Base-by-base conservation (phyloP, 208 protist genomes). In the Novymonas esmeraldas region DNA sequence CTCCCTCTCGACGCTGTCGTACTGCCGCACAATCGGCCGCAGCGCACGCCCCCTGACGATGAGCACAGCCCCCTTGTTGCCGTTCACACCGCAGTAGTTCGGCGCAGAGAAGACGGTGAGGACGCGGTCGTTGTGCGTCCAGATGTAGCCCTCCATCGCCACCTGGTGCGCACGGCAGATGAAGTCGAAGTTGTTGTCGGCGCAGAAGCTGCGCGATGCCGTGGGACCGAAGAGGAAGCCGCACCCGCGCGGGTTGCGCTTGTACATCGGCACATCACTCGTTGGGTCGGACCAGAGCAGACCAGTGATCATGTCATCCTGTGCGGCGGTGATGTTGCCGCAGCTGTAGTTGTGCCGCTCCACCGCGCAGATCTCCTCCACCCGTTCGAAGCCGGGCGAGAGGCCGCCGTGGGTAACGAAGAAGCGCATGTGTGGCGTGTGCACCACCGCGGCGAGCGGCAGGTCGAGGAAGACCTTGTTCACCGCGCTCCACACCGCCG, bases 271-370 rank as follows among this genome's bases (percentile, higher is more conserved):
- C 68, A 54, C 89, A 68, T 70, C 89, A 78, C 54, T 97, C 10
- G 63, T 89, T 26, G 99, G 98, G 79, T 99, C 98, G 4, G 96
- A 97, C 98, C 98, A 99, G 7, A 99, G 79, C 16, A 99, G 82
- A 48, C 99, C 99, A 71, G 98, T 98, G 10, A 99, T 79, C 29
- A 99, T 76, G 33, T 98, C 93, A 45, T 84, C 95, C 67, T 99
- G 93, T 5, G 97, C 93, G 2, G 98, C 92, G 51, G 98, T 93
- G n/a, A 97, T 97, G 22, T 70, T 69, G 56, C 61, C 73, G 39
- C 71, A 51, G 60, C 78, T 74, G 70, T 87, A 92, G 38, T 67
- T 58, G 11, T 68, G 55, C 20, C 82, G 69, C n/a, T 82, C 67
- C 22, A 89, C 58, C 4, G 34, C 60, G 3, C 22, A 33, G 34